These are phyloP conservation scores for Aspergillus jensenii DNA, from an alignment of 2,329 filamentous ascomycete species.

Conservation along the genomic window DNA sequence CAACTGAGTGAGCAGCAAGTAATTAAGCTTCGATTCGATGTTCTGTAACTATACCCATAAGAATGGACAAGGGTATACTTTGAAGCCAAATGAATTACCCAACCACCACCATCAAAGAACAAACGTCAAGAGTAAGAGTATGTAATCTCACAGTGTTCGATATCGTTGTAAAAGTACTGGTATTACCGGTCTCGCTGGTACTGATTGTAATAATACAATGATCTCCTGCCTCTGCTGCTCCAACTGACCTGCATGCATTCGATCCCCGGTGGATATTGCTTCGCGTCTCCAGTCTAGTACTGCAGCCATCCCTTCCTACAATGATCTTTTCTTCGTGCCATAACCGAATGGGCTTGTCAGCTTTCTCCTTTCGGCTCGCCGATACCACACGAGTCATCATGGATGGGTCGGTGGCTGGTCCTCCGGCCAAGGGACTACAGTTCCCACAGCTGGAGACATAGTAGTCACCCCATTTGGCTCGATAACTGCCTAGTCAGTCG, in stretches of 20 bases:
- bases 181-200: neutral
- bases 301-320: conserved; percentile 8
- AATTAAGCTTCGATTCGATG: neutral
- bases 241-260: conserved; percentile 13
- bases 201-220: neutral
- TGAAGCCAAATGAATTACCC: neutral
- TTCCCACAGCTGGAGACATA: conserved; percentile 13
- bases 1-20: neutral
- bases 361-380: conserved; percentile 11
- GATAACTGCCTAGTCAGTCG: conserved; percentile 8
- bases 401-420: conserved; percentile 16
- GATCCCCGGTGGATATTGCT: conserved; percentile 8
- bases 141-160: neutral
- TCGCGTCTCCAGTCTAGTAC: conserved; percentile 10
- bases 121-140: neutral
- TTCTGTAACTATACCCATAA: neutral
- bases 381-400: conserved; percentile 16
- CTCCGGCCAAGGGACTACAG: conserved; percentile 9
- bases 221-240: neutral
- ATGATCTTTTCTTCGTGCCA: conserved; percentile 7
- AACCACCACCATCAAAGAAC: neutral
- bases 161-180: neutral
- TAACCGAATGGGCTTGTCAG: conserved; percentile 10
- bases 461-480: conserved; percentile 11
- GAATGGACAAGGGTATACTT: too few species aligned